Percentiles rank a stretch among this genome's conserved stretches.
Evolutionary conservation across 2,329 filamentous ascomycete species (phyloP).

Genomic region (Elsinoe batatas): DNA sequence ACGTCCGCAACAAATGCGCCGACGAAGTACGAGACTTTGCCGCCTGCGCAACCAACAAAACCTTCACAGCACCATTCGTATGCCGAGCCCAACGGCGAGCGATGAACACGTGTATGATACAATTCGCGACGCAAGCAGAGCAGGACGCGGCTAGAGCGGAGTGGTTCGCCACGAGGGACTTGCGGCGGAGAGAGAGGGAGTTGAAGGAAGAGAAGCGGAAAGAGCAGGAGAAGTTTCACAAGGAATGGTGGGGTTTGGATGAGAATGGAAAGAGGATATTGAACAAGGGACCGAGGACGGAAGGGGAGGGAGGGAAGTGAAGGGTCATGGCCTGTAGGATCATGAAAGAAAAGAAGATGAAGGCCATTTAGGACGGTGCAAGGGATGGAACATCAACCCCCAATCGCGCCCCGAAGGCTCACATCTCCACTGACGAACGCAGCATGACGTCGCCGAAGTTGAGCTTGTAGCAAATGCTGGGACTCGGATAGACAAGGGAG

Average conservation of each 20-base stretch:
- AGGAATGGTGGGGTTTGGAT: slow-evolving; percentile 43
- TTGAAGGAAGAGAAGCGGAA: slow-evolving; percentile 37
- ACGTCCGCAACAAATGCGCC: slow-evolving; percentile 65
- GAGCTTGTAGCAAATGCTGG: no score
- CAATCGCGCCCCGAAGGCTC: no score
- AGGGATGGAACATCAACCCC: no score
- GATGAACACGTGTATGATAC: slow-evolving; percentile 93
- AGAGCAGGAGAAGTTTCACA: slow-evolving; percentile 37
- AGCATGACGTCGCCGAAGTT: no score
- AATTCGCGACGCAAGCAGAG: slow-evolving; percentile 72
- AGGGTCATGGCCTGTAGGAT: neutral
- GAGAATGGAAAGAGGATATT: slow-evolving; percentile 25
- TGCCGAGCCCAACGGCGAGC: slow-evolving; percentile 68
- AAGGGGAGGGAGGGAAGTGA: neutral
- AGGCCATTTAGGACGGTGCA: no score
- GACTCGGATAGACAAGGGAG: no score
- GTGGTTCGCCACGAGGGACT: slow-evolving; percentile 74
- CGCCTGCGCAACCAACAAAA: slow-evolving; percentile 75
- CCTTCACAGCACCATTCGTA: slow-evolving; percentile 76
- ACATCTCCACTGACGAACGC: no score
- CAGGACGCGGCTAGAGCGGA: slow-evolving; percentile 83
- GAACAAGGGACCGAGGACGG: slow-evolving; percentile 24
- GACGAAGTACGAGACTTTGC: slow-evolving; percentile 64
- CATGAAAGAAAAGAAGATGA: neutral
- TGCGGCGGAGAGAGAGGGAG: slow-evolving; percentile 59